Evolutionary conservation across 208 protist species (phyloP).

Genomic region (Acanthamoeba lugdunensis): DNA sequence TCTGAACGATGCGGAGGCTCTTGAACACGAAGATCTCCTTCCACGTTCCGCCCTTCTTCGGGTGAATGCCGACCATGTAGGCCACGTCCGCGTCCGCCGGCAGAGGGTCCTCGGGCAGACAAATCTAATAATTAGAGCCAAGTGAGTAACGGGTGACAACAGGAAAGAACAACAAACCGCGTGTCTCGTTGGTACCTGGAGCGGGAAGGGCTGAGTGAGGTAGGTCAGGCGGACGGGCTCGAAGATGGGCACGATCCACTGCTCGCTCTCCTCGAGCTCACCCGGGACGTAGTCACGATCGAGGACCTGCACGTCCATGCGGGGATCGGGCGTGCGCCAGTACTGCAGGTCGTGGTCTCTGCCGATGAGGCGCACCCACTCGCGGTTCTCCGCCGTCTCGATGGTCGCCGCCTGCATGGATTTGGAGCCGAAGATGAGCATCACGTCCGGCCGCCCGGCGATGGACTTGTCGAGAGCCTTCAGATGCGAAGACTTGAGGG

Average conservation of each 20-base stretch:
- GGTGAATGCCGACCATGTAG: conserved; percentile 74
- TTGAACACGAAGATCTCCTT: conserved; percentile 82
- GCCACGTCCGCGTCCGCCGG: conserved; percentile 73
- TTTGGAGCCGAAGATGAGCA: conserved; percentile 72
- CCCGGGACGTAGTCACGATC: conserved; percentile 82
- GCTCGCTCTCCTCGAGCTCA: conserved; percentile 79
- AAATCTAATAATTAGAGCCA: conserved; percentile 36
- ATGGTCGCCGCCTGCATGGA: conserved; percentile 84
- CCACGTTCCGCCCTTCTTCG: conserved; percentile 75
- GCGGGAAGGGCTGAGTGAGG: conserved; percentile 74
- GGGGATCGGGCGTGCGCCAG: conserved; percentile 80
- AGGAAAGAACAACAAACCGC: too few relatives aligned
- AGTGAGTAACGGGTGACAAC: too few relatives aligned
- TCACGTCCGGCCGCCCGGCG: conserved; percentile 50
- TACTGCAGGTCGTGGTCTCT: conserved; percentile 83
- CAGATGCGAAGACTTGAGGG: conserved; percentile 77
- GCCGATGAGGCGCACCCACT: conserved; percentile 83
- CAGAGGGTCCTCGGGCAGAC: conserved; percentile 77
- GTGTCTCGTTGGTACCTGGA: conserved; percentile 9
- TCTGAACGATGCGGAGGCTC: conserved; percentile 72
- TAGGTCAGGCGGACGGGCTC: conserved; percentile 81
- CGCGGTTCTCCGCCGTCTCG: conserved; percentile 78
- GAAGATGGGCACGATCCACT: conserved; percentile 81
- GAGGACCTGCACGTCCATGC: conserved; percentile 66
- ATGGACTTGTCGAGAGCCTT: conserved; percentile 76